phyloP scores from a whole-genome alignment of 805 yeast species.

The Candida germanica region DNA sequence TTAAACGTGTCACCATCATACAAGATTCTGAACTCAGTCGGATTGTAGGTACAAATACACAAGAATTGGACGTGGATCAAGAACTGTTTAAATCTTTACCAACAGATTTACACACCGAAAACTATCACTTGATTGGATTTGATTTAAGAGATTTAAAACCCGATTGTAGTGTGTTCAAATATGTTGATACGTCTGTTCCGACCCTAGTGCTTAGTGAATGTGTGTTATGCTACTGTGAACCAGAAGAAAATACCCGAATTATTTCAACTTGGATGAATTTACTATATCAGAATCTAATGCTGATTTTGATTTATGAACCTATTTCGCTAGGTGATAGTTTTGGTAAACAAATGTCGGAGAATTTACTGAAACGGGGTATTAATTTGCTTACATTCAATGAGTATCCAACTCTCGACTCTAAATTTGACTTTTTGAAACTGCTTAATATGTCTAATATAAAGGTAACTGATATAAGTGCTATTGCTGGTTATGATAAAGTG shows the following conservation, averaged over 20 bases:
- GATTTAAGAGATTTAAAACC: constrained; percentile 44
- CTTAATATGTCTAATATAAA: constrained; percentile 28
- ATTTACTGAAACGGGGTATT: constrained; percentile 59
- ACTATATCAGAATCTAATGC: constrained; percentile 18
- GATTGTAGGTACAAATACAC: constrained; percentile 18
- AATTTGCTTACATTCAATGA: constrained; percentile 53
- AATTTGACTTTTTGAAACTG: constrained; percentile 20
- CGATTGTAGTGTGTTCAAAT: constrained; percentile 13
- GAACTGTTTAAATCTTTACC: constrained; percentile 22
- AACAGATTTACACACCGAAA: constrained; percentile 31
- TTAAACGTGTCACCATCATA: constrained; percentile 50
- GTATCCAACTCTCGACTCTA: constrained; percentile 43
- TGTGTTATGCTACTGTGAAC: constrained; percentile 66
- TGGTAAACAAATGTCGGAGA: constrained; percentile 66
- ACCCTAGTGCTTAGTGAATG: constrained; percentile 72
- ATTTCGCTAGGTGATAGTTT: constrained; percentile 60
- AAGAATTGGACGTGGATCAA: constrained; percentile 13
- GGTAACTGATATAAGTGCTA: constrained; percentile 46
- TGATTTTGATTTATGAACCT: constrained; percentile 65
- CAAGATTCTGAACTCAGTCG: constrained; percentile 23
- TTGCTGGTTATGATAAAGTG: constrained; percentile 31
- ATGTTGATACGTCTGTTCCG: constrained; percentile 38
- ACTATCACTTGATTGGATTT: constrained; percentile 51
- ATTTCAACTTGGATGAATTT: constrained; percentile 38
- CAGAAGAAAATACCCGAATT: constrained; percentile 45